Evolutionary conservation across 169 alveolate genomes (phyloP).

Genomic region (Eimeria maxima): DNA sequence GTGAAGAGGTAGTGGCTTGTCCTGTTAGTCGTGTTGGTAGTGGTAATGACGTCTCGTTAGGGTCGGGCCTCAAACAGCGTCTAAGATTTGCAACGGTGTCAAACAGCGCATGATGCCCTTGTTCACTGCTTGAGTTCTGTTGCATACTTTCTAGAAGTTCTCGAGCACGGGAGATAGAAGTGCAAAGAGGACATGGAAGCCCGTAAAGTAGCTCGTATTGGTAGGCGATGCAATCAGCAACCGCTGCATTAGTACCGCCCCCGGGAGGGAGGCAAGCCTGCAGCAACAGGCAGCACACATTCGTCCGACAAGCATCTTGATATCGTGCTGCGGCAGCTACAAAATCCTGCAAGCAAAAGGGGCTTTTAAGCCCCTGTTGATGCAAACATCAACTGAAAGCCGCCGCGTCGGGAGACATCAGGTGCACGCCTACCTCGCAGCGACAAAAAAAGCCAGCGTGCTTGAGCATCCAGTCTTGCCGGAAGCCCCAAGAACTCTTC

Average conservation of each 20-base stretch:
- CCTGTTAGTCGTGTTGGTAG: neutral
- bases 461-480: constrained; percentile 47
- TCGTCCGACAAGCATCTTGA: too few relatives aligned
- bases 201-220: constrained; percentile 18
- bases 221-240: neutral
- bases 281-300: neutral
- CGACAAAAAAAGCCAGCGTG: constrained; percentile 58
- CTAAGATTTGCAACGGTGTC: neutral
- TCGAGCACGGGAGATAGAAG: neutral
- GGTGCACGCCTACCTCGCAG: constrained; percentile 33
- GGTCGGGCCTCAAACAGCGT: constrained; percentile 25
- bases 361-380: neutral
- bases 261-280: constrained; percentile 57
- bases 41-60: neutral
- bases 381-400: neutral
- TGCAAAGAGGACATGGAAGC: constrained; percentile 41
- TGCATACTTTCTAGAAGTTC: neutral
- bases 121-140: neutral
- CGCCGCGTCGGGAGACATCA: neutral
- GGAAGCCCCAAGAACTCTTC: constrained; percentile 52
- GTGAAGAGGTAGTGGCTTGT: neutral
- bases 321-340: neutral
- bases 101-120: neutral
- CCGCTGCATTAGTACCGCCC: neutral
- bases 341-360: neutral